Evolutionary conservation across 2,329 filamentous ascomycete genomes (phyloP).

Genomic region (Metarhizium robertsii): DNA sequence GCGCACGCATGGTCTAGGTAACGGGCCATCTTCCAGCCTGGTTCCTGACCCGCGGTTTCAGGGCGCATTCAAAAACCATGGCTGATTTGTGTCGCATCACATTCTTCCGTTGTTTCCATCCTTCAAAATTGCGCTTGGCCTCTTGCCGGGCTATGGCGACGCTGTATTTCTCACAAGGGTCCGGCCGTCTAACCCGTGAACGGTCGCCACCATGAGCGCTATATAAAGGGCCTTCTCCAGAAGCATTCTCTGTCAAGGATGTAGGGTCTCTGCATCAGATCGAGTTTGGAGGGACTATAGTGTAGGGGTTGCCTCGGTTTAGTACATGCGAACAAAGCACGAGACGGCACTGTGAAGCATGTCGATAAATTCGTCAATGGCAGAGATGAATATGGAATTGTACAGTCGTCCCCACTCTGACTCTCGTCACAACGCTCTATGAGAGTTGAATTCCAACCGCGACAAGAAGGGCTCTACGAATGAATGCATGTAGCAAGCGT

Average conservation of each 20-base stretch:
- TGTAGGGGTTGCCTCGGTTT: too few species aligned
- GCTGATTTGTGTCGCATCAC: background rate
- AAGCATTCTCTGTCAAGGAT: too few species aligned
- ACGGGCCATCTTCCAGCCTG: background rate
- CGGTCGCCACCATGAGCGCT: too few species aligned
- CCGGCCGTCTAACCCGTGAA: background rate
- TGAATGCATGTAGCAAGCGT: too few species aligned
- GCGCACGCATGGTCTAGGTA: background rate
- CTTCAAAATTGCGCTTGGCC: background rate
- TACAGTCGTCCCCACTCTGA: background rate
- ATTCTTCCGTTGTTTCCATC: background rate
- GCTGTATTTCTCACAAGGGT: background rate
- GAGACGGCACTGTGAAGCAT: too few species aligned
- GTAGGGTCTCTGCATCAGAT: too few species aligned
- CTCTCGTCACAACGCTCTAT: background rate
- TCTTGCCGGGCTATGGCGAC: background rate
- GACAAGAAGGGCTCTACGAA: too few species aligned
- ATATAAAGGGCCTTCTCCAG: too few species aligned
- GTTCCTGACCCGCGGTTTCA: background rate
- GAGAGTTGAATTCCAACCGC: background rate
- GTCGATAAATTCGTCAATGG: too few species aligned
- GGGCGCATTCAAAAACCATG: background rate
- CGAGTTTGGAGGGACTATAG: too few species aligned
- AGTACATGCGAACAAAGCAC: too few species aligned
- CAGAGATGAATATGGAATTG: background rate